A percentile compares a stretch with the other conserved stretches of the same genome.
Conservation (phyloP, 208 protist genomes). For the Leptomonas seymouri region DNA sequence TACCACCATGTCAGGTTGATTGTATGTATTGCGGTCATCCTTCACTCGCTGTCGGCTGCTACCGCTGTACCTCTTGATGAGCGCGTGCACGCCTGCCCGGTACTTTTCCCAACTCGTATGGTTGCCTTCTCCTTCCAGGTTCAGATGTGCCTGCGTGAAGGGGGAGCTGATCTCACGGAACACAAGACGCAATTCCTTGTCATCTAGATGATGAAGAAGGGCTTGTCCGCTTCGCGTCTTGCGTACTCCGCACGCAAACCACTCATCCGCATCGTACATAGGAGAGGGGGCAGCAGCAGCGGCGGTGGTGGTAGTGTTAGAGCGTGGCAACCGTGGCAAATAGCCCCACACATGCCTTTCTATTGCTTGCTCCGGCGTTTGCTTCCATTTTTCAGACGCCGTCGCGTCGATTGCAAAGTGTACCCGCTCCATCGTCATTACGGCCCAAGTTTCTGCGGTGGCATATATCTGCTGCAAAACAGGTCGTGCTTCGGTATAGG, state of each 20-base stretch:
- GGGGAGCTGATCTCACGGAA: background rate
- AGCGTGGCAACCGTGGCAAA: background rate
- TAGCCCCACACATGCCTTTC: conserved; percentile 12
- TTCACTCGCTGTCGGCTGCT: background rate
- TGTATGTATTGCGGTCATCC: background rate
- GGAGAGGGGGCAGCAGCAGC: background rate
- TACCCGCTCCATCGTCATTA: conserved; percentile 5
- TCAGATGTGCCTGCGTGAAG: background rate
- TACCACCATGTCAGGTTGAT: conserved; percentile 11
- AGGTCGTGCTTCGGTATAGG: conserved; percentile 19
- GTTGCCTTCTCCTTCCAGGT: background rate
- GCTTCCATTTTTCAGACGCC: background rate
- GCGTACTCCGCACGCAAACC: conserved; percentile 16
- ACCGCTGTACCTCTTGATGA: background rate
- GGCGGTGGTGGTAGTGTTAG: background rate
- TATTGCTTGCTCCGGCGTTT: background rate
- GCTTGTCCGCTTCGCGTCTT: background rate
- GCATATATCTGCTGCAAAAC: conserved; percentile 3
- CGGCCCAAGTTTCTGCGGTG: background rate
- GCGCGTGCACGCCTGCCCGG: background rate
- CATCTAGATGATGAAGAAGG: background rate
- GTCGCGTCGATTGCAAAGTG: background rate
- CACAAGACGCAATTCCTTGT: background rate
- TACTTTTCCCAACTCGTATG: conserved; percentile 13
- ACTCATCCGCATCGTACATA: conserved; percentile 18